Percentiles rank a stretch among this genome's conserved stretches.
Conservation (phyloP, 192 early-diverging fungal genomes). For the Entomortierella parvispora region DNA sequence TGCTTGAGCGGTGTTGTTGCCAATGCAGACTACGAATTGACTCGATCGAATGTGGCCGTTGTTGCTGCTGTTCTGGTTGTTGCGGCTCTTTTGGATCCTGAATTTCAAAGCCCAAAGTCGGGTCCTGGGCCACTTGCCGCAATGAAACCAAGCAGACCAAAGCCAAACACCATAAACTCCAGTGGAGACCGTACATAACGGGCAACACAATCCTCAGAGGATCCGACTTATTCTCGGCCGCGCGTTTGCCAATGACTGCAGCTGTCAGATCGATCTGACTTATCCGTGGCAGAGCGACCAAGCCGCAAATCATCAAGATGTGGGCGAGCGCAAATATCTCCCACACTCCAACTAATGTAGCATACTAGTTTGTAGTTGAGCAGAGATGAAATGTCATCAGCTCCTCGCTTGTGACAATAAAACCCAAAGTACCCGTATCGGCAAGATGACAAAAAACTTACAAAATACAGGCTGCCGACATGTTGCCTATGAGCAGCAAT, state of each 20-base stretch:
- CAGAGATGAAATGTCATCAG: not conserved
- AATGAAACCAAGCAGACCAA: conserved; percentile 14
- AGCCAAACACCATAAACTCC: conserved; percentile 13
- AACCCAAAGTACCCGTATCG: no score
- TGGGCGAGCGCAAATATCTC: conserved; percentile 33
- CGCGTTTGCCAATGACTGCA: conserved; percentile 25
- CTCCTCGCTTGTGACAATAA: not conserved
- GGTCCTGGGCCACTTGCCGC: conserved; percentile 1
- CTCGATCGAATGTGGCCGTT: conserved; percentile 15
- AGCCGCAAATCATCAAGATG: conserved; percentile 26
- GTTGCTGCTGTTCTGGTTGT: not conserved
- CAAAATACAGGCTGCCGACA: conserved; percentile 27
- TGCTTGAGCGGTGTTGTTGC: conserved; percentile 1
- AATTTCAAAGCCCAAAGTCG: conserved; percentile 4
- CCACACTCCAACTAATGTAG: conserved; percentile 30
- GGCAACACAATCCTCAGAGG: conserved; percentile 20
- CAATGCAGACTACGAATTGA: not conserved
- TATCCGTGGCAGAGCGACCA: conserved; percentile 4
- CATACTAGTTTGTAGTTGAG: conserved; percentile 16
- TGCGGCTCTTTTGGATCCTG: conserved; percentile 10
- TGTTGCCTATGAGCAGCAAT: conserved; percentile 23
- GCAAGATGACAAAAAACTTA: not conserved
- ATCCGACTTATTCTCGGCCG: not conserved
- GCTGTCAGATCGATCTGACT: not conserved
- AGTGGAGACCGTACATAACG: conserved; percentile 8